Percentiles rank a stretch among this genome's conserved stretches.
Conservation (phyloP, 345 rosid genomes). For the Alliaria petiolata region DNA sequence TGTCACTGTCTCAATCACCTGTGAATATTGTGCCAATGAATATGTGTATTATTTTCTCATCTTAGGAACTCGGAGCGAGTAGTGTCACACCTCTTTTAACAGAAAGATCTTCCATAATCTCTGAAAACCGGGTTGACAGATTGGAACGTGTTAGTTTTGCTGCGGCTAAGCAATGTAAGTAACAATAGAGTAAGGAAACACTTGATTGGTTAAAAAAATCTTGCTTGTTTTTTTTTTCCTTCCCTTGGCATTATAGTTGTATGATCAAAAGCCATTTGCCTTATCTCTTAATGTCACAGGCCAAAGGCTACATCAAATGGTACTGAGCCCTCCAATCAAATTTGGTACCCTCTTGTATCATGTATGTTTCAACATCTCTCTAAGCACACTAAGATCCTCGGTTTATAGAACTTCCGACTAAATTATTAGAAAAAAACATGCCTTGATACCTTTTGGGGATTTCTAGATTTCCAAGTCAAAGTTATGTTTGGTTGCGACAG, state of each 20-base stretch:
- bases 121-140: slow-evolving; percentile 75
- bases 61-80: slow-evolving; percentile 80
- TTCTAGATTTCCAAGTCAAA: slow-evolving; percentile 59
- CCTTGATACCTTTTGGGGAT: neutral
- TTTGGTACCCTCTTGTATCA: slow-evolving; percentile 46
- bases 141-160: slow-evolving; percentile 74
- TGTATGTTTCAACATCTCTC: slow-evolving; percentile 40
- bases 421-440: neutral
- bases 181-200: neutral
- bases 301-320: slow-evolving; percentile 85
- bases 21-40: neutral
- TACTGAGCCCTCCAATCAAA: slow-evolving; percentile 62
- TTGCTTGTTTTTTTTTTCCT: neutral
- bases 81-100: slow-evolving; percentile 84
- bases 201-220: neutral
- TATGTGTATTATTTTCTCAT: neutral
- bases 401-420: neutral
- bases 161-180: slow-evolving; percentile 81
- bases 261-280: neutral
- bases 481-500: slow-evolving; percentile 68
- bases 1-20: neutral
- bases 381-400: neutral
- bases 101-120: slow-evolving; percentile 63
- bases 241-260: neutral
- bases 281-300: slow-evolving; percentile 33